Evolutionary conservation across 208 protist species (phyloP), one percentile per base, ranked within the genome.

Genomic region (Wallacemonas sp.): DNA sequence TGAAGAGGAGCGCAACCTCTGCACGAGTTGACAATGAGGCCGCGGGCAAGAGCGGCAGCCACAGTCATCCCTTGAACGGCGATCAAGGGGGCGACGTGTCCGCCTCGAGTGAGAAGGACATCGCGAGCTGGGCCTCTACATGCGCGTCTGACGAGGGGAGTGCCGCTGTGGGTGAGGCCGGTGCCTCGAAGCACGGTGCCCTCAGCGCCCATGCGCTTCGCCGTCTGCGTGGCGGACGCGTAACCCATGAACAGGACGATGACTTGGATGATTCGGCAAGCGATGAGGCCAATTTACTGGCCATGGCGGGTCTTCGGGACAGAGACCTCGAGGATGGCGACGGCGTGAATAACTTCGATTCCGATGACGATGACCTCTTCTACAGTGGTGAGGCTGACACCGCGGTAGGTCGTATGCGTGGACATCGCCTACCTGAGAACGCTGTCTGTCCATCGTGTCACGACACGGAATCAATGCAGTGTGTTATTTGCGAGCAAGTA

Each of bases 401-500:
- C 44, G 54, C 41, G 11, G 36, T 41, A 2, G 17, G 1, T 38
- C 28, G 34, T 3, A 58, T 39, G 51, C 51, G 51, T 38, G 51
- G 51, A 3, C 24, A 59, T 22, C 46, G 47, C 14, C 49, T 62
- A 11, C 67, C 72, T 19, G 73, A 87, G 36, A 94, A 92, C 53
- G 88, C 88, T 12, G 51, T 68, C 15, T 94, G 88, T 62, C 68
- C 61, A 1, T 49, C 45, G 41, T 90, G 83, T 68, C 47, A 63
- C 62, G 78, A 72, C 71, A 56, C 38, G 15, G 47, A 54, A 24
- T 73, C 75, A 2, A 91, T 90, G 82, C 76, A 59, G 12, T 95
- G 90, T 63, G 86, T 90, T 19, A 86, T 95, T 15, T 95, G 90
- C 28, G 81, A 92, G 61, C 80, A 86, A 59, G 71, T 88, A 26